Base-by-base conservation (phyloP, 148 eudicot species). In the Euryodendron excelsum region DNA sequence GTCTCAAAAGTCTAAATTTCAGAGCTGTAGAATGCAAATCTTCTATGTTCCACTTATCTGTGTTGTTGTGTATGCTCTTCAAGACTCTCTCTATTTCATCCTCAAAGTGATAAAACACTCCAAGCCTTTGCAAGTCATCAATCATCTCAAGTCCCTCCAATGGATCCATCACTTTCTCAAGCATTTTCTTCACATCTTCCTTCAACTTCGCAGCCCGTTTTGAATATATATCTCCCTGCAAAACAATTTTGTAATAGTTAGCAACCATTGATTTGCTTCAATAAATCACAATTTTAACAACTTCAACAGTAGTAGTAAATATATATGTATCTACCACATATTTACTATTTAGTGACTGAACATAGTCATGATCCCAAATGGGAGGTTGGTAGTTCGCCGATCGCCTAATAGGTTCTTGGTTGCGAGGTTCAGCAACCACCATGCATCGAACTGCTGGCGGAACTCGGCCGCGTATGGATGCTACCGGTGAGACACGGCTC, bases 1-100 rank as follows among this genome's bases (percentile, higher is more conserved):
- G 81, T 11, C 86, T 66, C 25, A 84, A 69, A 52, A 84, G 83
- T 69, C 86, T 81, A 73, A 81, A 81, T 15, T 52, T 48, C 18
- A 74, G 78, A 18, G 82, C 71, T 27, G 76, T 75, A 3, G 77
- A 63, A 58, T 70, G 37, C 77, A 78, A 52, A 36, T 69, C 84
- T 23, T 45, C 41, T 25, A 45, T 50, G 34, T 72, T 67, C 21
- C 55, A 7, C 47, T 61, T 62, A 30, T 37, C 30, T 61, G 45
- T 62, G 27, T 8, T 63, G 31, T 17, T 1, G 62, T 80, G 36
- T 37, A 80, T 59, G 0, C 31, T 13, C 17, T 55, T 36, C 58
- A 80, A 60, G 10, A 77, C 37, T 41, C 41, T 27, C 17, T 47
- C 62, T 69, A 83, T 83, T 58, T 84, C 73, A 0, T 73, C 71